Conservation (phyloP, 495 filamentous ascomycete genomes). For the Neurospora sp. region DNA sequence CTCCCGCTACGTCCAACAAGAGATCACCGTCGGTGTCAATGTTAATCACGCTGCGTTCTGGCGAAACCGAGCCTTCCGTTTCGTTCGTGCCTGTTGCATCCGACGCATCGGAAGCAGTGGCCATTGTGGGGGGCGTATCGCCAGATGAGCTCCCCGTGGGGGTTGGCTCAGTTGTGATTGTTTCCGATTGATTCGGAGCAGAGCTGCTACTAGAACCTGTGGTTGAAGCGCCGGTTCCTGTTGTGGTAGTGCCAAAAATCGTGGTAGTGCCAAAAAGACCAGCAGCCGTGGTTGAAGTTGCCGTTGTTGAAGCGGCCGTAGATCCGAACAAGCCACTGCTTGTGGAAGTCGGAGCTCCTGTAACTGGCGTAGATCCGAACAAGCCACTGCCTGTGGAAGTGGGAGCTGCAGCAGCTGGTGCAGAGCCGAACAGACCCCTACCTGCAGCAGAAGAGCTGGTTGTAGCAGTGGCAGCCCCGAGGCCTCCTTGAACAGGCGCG, state of each 20-base stretch:
- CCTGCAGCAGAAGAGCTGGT: background rate
- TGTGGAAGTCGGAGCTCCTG: background rate
- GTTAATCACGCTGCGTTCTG: background rate
- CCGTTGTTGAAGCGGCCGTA: background rate
- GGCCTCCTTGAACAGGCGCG: background rate
- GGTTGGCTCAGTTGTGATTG: background rate
- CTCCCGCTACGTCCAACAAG: background rate
- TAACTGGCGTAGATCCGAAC: background rate
- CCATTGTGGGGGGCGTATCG: background rate
- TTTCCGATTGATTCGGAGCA: background rate
- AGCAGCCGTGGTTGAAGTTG: background rate
- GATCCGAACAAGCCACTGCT: background rate
- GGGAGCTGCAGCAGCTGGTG: background rate
- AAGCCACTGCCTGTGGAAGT: background rate
- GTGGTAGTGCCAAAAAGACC: background rate
- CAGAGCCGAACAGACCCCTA: background rate
- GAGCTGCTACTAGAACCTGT: background rate
- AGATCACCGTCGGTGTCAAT: constrained; percentile 5
- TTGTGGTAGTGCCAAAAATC: no score
- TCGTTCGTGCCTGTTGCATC: background rate
- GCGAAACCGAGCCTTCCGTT: accelerated
- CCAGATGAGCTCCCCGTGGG: background rate
- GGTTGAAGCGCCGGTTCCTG: no score
- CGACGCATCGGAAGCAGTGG: background rate
- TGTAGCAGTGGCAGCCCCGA: background rate